Percentiles rank a stretch among this genome's conserved stretches.
Conservation (phyloP, 495 filamentous ascomycete genomes). For the Filosporella fistucella region DNA sequence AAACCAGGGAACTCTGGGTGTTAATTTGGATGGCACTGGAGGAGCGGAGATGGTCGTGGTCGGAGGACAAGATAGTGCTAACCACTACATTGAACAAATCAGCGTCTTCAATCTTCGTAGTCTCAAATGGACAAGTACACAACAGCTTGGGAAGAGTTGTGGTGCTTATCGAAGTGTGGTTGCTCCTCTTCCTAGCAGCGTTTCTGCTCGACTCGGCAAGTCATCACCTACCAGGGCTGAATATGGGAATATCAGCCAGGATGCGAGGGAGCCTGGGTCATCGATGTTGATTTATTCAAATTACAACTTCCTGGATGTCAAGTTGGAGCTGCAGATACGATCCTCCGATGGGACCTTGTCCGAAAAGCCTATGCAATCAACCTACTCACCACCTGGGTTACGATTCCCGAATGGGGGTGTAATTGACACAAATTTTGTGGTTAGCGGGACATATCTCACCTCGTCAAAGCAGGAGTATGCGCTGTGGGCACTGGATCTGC, state of each 20-base stretch:
- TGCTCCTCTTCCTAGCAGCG: constrained; percentile 63
- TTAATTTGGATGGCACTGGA: constrained; percentile 82
- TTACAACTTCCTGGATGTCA: constrained; percentile 97
- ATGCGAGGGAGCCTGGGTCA: constrained; percentile 56
- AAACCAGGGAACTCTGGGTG: constrained; percentile 80
- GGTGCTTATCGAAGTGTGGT: constrained; percentile 96
- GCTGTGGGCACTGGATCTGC: constrained; percentile 89
- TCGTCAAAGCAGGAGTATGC: constrained; percentile 98
- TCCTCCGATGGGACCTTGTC: constrained; percentile 76
- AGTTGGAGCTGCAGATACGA: constrained; percentile 87
- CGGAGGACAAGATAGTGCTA: constrained; percentile 93
- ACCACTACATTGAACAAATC: constrained; percentile 97
- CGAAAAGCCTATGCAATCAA: constrained; percentile 85
- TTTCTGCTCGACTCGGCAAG: constrained; percentile 69
- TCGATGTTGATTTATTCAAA: constrained; percentile 99
- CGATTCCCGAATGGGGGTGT: constrained; percentile 94
- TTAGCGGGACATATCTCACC: constrained; percentile 94
- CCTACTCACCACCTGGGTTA: constrained; percentile 82
- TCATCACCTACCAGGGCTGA: constrained; percentile 13
- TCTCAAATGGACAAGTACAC: constrained; percentile 89
- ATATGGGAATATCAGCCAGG: constrained; percentile 34
- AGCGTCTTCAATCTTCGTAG: constrained; percentile 98
- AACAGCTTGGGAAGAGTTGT: constrained; percentile 78
- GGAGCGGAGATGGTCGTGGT: constrained; percentile 98
- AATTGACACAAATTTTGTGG: constrained; percentile 91